These are phyloP conservation scores for Cryptosporidium parvum DNA, from an alignment of 169 alveolate genomes.

Conservation along the genomic window DNA sequence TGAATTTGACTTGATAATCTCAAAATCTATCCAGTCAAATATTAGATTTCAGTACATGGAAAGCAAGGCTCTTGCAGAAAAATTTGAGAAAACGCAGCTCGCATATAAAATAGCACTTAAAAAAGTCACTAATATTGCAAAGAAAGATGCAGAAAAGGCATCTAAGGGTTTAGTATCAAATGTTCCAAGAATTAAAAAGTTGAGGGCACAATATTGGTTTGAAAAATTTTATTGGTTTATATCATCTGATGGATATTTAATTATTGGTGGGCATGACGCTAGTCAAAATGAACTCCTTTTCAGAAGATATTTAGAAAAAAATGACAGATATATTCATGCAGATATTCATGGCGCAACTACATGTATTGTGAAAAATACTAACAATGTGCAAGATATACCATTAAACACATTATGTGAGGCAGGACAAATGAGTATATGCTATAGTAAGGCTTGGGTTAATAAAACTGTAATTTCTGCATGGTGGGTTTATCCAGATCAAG, in stretches of 20 bases:
- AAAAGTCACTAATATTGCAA: constrained; percentile 90
- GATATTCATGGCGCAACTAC: constrained; percentile 98
- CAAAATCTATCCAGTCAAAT: constrained; percentile 87
- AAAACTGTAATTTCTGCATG: constrained; percentile 93
- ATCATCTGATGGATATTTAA: constrained; percentile 89
- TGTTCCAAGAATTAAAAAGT: constrained; percentile 77
- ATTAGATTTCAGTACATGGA: constrained; percentile 87
- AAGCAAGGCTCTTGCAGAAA: constrained; percentile 87
- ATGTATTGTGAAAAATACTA: constrained; percentile 94
- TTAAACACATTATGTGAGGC: constrained; percentile 87
- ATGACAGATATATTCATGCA: constrained; percentile 95
- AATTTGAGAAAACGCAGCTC: constrained; percentile 89
- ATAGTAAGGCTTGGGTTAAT: constrained; percentile 94
- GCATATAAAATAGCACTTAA: constrained; percentile 91
- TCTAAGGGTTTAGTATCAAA: constrained; percentile 44
- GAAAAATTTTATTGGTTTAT: constrained; percentile 98
- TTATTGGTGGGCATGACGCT: constrained; percentile 93
- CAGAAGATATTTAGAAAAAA: constrained; percentile 91
- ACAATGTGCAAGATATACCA: constrained; percentile 81
- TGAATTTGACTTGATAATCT: constrained; percentile 82
- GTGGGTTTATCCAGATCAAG: constrained; percentile 97
- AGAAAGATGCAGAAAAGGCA: constrained; percentile 83
- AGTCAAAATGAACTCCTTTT: constrained; percentile 94
- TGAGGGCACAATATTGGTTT: constrained; percentile 95
- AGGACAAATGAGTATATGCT: constrained; percentile 90